Conservation (phyloP, 768 basidiomycete species). For the Leccinum truebloodii region DNA sequence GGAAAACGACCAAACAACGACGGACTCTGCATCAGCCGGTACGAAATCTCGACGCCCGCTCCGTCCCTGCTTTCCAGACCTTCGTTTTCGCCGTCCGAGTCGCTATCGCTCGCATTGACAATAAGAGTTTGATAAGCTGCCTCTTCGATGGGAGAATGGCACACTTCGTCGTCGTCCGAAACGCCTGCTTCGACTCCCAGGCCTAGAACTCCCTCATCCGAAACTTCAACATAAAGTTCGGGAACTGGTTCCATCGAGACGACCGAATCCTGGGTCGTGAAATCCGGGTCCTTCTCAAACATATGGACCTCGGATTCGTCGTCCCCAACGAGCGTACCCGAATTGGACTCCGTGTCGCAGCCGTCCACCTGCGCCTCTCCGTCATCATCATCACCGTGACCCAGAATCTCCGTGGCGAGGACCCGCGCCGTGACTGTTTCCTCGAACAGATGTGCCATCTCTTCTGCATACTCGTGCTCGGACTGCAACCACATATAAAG, state of each 20-base stretch:
- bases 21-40: conserved; percentile 11
- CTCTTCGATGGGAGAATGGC: not conserved
- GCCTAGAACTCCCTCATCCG: not conserved
- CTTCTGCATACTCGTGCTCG: conserved; percentile 32
- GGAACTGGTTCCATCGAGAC: not conserved
- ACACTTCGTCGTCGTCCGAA: not conserved
- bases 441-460: conserved; percentile 34
- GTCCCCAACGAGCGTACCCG: conserved; percentile 16
- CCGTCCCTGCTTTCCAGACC: not conserved
- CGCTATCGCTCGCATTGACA: conserved; percentile 5
- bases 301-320: conserved; percentile 7
- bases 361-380: not conserved
- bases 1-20: conserved; percentile 9
- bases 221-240: not conserved
- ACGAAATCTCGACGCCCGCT: not conserved
- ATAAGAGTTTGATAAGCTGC: conserved; percentile 7
- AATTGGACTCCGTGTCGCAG: conserved; percentile 4
- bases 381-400: not conserved
- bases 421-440: conserved; percentile 32
- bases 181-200: conserved; percentile 6
- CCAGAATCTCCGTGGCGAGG: conserved; percentile 33
- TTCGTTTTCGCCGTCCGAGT: not conserved
- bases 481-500: conserved; percentile 36
- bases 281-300: conserved; percentile 9
- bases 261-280: not conserved